Evolutionary conservation across 1,139 yeast genomes (phyloP), one percentile per base, ranked within the genome.

Genomic region (Magnusiomyces suaveolens): DNA sequence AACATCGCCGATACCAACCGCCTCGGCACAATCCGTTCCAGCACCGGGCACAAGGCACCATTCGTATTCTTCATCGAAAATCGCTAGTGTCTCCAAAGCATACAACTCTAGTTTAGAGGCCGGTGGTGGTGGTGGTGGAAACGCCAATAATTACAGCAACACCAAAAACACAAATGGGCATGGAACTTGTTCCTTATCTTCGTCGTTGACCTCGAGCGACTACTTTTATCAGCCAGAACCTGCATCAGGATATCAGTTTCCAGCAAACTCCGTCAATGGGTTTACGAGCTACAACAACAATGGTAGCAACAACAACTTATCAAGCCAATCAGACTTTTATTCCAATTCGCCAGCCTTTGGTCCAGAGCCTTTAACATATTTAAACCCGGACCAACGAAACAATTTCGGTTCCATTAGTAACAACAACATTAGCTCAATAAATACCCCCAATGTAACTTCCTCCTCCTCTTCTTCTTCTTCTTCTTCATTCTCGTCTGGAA

Each of bases 1-100:
- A 43, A n/a, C 50, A 25, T 39, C 56, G 46, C 39, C 52, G 23
- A 32, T 50, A 3, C 23, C 52, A 16, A 20, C 50, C 14, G 26
- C 50, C 10, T 26, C 50, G 2, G 23, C 54, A 29, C 36, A 29
- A 12, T 29, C 36, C 6, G 36, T 29, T 12, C 36, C 36, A 6
- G 12, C 36, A 29, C n/a, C n/a, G n/a, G 12, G 12, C 6, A 8
- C 36, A 29, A 29, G 12, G 12, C 36, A 29, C 36, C 36, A 12
- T 12, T 29, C 36, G 12, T 29, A 29, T 12, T 29, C 36, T 29
- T 6, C 36, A 29, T 29, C 36, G 12, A 29, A 29, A 12, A 6
- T 29, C 12, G 6, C 36, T 29, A 29, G 36, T 29, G 36, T 29
- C 12, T 29, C 36, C 12, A 29, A 8, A 12, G 36, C 12, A 29